Evolutionary conservation across 352 stramenopile species (phyloP).

Genomic region (Globisporangium nunn): DNA sequence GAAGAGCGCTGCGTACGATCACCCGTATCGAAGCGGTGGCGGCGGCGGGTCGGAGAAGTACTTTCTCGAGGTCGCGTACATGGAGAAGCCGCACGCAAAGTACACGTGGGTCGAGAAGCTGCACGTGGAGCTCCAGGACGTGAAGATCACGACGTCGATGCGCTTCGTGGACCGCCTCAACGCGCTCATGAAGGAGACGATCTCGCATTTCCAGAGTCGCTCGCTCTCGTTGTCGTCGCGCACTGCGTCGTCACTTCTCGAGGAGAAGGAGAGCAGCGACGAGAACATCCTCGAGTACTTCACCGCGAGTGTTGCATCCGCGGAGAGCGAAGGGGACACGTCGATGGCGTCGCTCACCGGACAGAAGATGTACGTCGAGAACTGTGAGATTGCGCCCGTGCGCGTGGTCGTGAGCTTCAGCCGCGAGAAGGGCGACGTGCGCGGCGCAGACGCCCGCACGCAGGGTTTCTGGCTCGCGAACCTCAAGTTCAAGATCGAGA

Average conservation of each 20-base stretch:
- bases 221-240: conserved; percentile 43
- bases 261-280: conserved; percentile 26
- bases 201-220: conserved; percentile 60
- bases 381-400: conserved; percentile 58
- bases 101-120: conserved; percentile 65
- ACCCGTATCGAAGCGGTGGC: conserved; percentile 4
- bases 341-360: conserved; percentile 73
- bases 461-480: conserved; percentile 74
- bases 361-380: conserved; percentile 71
- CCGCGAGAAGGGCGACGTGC: conserved; percentile 54
- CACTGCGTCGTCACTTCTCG: conserved; percentile 19
- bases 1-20: conserved; percentile 10
- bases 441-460: conserved; percentile 11
- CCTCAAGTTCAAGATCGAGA: conserved; percentile 83
- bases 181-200: conserved; percentile 46
- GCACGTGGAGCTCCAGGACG: conserved; percentile 52
- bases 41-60: conserved; percentile 23
- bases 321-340: conserved; percentile 27
- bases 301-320: conserved; percentile 21
- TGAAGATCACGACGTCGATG: conserved; percentile 74
- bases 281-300: conserved; percentile 70
- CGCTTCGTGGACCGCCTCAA: conserved; percentile 70
- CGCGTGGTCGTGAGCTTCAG: conserved; percentile 73
- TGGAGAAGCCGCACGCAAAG: conserved; percentile 61
- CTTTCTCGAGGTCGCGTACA: conserved; percentile 65